These are phyloP conservation scores for Coelastrella sp. DNA, from an alignment of 139 green algal genomes.

Conservation along the genomic window DNA sequence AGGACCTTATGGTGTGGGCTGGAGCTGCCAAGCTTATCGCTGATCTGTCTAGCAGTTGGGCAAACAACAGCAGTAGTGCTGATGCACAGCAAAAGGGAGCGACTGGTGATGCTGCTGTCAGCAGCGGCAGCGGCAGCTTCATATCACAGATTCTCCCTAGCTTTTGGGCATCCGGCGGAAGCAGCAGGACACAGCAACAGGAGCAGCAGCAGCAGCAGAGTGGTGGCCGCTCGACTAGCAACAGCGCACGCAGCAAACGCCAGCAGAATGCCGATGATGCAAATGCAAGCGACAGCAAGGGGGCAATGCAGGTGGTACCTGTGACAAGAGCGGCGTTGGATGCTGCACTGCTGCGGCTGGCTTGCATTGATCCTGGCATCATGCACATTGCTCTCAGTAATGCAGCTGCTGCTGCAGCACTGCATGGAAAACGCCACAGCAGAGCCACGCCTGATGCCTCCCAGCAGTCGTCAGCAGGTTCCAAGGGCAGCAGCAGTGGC, in stretches of 20 bases:
- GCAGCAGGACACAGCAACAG: slow-evolving; percentile 14
- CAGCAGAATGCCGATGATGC: background rate
- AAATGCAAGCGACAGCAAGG: background rate
- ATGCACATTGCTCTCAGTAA: background rate
- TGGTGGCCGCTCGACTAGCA: background rate
- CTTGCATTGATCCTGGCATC: background rate
- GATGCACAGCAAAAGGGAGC: background rate
- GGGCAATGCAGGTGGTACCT: background rate
- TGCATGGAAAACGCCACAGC: background rate
- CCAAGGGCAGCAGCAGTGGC: background rate
- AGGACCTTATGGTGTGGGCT: background rate
- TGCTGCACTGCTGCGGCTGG: background rate
- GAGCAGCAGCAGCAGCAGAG: slow-evolving; percentile 27
- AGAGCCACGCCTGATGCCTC: background rate
- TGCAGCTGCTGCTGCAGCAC: background rate
- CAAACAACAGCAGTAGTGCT: background rate
- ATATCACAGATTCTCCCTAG: background rate
- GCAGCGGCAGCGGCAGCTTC: slow-evolving; percentile 11
- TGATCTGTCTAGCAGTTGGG: slow-evolving; percentile 11
- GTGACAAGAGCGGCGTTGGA: background rate
- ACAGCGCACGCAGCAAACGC: background rate
- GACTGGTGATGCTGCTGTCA: background rate
- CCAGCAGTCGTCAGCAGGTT: background rate
- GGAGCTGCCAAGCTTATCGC: background rate
- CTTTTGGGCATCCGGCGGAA: background rate